Percentiles rank a stretch among this genome's conserved stretches.
Evolutionary conservation across 1,139 yeast species (phyloP).

Genomic region (Candida anutae): DNA sequence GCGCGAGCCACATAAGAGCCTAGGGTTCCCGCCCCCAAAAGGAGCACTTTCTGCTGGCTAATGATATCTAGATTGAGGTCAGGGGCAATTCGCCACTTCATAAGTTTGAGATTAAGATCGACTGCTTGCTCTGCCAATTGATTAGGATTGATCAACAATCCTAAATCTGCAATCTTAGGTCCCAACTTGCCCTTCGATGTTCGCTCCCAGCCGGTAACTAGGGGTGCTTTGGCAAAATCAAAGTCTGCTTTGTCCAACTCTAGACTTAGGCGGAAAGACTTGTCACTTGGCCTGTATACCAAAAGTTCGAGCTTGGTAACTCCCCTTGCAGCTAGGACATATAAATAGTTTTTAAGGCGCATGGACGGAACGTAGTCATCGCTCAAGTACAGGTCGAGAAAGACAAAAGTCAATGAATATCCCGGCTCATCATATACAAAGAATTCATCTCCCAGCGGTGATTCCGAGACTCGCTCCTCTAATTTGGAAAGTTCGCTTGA

Average conservation of each 20-base stretch:
- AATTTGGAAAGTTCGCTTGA: neutral
- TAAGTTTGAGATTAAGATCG: conserved; percentile 77
- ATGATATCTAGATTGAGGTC: conserved; percentile 60
- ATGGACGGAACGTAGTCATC: conserved; percentile 44
- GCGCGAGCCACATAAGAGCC: conserved; percentile 89
- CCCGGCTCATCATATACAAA: neutral
- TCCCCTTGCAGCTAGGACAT: conserved; percentile 40
- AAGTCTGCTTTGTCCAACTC: conserved; percentile 10
- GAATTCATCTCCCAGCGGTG: neutral
- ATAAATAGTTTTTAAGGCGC: conserved; percentile 58
- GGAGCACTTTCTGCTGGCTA: conserved; percentile 51
- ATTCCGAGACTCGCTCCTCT: neutral
- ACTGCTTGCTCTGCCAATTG: conserved; percentile 87
- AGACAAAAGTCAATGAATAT: conserved; percentile 28
- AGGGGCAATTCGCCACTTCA: conserved; percentile 97
- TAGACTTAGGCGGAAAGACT: conserved; percentile 18
- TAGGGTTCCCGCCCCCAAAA: conserved; percentile 94
- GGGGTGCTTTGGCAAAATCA: conserved; percentile 13
- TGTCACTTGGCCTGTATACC: conserved; percentile 17
- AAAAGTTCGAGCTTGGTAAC: conserved; percentile 30
- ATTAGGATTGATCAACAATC: conserved; percentile 69
- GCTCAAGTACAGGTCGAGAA: conserved; percentile 53
- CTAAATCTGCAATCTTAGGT: conserved; percentile 78
- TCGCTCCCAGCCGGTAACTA: conserved; percentile 84
- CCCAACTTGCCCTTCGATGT: conserved; percentile 63